These are phyloP conservation scores for Medicago truncatula DNA, from an alignment of 306 rosid genomes.

Conservation along the genomic window DNA sequence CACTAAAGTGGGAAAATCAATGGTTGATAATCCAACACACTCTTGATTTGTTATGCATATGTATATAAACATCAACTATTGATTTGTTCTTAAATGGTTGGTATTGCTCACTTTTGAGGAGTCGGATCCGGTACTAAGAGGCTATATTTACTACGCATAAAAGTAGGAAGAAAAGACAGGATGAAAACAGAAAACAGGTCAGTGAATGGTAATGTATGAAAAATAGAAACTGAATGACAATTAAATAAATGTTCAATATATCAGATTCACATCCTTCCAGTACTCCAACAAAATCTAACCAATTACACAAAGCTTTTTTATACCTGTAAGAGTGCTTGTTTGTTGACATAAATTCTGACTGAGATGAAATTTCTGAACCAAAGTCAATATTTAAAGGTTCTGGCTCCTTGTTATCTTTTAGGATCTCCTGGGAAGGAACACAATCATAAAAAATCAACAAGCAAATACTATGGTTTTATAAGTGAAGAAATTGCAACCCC, in stretches of 20 bases:
- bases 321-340: constrained; percentile 58
- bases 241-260: background rate
- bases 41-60: background rate
- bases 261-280: constrained; percentile 4
- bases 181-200: constrained; percentile 21
- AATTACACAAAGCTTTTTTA: constrained; percentile 27
- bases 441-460: constrained; percentile 27
- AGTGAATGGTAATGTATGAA: constrained; percentile 15
- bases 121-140: background rate
- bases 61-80: background rate
- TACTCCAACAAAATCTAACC: constrained; percentile 30
- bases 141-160: constrained; percentile 9
- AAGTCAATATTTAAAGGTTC: constrained; percentile 62
- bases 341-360: constrained; percentile 68
- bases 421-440: constrained; percentile 60
- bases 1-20: background rate
- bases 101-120: background rate
- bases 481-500: constrained; percentile 23
- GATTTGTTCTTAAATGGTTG: background rate
- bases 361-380: constrained; percentile 70
- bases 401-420: constrained; percentile 51
- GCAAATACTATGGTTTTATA: constrained; percentile 6
- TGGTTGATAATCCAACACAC: background rate
- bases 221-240: background rate
- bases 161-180: constrained; percentile 20